phyloP scores from a whole-genome alignment of 768 basidiomycete species.

The Russula griseocarnosa region DNA sequence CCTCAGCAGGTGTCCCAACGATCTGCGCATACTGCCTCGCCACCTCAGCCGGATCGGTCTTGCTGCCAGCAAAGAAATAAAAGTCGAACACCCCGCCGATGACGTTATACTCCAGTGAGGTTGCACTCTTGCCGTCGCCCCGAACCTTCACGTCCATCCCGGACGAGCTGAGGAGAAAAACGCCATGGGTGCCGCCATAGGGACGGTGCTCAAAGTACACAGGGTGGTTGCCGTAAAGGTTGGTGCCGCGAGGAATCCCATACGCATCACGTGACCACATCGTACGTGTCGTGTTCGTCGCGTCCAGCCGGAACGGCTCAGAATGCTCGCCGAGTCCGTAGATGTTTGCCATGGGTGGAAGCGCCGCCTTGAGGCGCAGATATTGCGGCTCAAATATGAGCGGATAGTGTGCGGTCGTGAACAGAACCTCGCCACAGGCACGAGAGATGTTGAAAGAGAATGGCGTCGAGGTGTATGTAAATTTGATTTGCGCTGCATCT shows the following conservation, averaged over 20 bases:
- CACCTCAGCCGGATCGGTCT: conserved; percentile 52
- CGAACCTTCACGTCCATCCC: conserved; percentile 73
- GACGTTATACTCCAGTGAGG: conserved; percentile 65
- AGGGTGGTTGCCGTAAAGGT: conserved; percentile 71
- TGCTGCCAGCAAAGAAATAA: conserved; percentile 71
- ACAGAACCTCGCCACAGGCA: conserved; percentile 48
- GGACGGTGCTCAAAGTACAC: conserved; percentile 67
- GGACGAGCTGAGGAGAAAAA: conserved; percentile 64
- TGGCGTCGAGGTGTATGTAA: conserved; percentile 56
- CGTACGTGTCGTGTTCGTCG: conserved; percentile 42
- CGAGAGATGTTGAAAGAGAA: conserved; percentile 60
- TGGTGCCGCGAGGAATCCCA: conserved; percentile 53
- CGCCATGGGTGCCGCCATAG: conserved; percentile 59
- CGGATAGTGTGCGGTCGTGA: conserved; percentile 55
- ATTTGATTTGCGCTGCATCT: conserved; percentile 45
- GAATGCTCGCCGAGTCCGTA: conserved; percentile 79
- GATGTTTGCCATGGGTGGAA: conserved; percentile 61
- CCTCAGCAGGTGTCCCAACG: conserved; percentile 62
- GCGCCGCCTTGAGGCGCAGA: conserved; percentile 60
- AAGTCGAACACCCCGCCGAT: conserved; percentile 78
- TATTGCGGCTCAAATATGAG: conserved; percentile 77
- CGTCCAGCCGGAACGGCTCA: conserved; percentile 55
- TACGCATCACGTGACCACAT: conserved; percentile 66
- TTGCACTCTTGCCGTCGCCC: conserved; percentile 31
- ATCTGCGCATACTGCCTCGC: conserved; percentile 67